These are phyloP conservation scores for Neonothopanus nambi DNA, from an alignment of 1,284 basidiomycete species.

Conservation along the genomic window DNA sequence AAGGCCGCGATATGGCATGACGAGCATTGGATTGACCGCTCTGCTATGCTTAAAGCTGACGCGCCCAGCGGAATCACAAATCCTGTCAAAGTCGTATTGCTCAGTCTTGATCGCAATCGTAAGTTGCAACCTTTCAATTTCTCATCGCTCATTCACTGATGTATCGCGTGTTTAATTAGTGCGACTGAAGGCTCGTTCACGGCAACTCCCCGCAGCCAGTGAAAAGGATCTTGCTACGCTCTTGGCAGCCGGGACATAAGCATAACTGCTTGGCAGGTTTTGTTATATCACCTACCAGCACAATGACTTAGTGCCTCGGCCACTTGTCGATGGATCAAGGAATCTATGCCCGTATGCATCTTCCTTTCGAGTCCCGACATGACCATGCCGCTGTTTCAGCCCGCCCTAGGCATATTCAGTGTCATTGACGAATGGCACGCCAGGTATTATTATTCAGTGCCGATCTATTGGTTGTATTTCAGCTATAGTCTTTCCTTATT, in stretches of 20 bases:
- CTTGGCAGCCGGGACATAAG: conserved; percentile 46
- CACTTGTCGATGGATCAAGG: neutral
- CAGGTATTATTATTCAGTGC: neutral
- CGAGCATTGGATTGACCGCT: conserved; percentile 89
- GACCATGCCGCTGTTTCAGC: neutral
- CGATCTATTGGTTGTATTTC: neutral
- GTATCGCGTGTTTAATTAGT: conserved; percentile 41
- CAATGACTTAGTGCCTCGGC: neutral
- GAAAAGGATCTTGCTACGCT: conserved; percentile 73
- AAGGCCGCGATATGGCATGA: conserved; percentile 91
- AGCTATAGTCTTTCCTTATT: neutral
- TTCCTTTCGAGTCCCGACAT: conserved; percentile 1
- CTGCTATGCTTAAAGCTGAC: conserved; percentile 59
- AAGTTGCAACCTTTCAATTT: conserved; percentile 34
- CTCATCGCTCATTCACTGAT: conserved; percentile 20
- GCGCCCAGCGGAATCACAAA: conserved; percentile 36
- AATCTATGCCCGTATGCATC: neutral
- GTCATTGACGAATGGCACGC: neutral
- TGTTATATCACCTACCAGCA: too few species aligned
- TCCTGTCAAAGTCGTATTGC: conserved; percentile 81
- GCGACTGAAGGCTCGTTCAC: conserved; percentile 80
- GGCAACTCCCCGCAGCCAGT: conserved; percentile 75
- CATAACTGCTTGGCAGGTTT: neutral
- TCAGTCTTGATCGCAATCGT: conserved; percentile 93
- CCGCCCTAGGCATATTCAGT: neutral